These are phyloP conservation scores for Epipyxis sp. DNA, from an alignment of 108 stramenopile species.

Conservation along the genomic window DNA sequence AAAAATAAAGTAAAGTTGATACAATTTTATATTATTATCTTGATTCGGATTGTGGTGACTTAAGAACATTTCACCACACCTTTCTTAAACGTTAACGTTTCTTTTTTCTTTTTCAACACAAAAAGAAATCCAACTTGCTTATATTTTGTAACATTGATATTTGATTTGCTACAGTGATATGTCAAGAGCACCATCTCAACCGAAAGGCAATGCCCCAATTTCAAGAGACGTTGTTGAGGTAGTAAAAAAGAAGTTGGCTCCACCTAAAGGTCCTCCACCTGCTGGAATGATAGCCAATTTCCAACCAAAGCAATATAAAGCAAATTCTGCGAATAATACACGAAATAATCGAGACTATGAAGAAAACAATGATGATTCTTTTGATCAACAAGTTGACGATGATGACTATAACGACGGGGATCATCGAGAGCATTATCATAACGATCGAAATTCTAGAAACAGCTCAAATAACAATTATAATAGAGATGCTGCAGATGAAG, in stretches of 20 bases:
- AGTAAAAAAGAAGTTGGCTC: neutral
- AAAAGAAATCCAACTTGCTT: too few species aligned
- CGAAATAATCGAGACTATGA: neutral
- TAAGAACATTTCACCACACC: too few species aligned
- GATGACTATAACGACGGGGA: neutral
- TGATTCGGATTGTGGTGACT: too few species aligned
- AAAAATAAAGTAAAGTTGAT: too few species aligned
- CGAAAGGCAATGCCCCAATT: neutral
- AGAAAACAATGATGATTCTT: neutral
- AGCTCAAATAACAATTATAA: too few species aligned
- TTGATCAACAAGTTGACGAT: neutral
- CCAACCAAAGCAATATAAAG: neutral
- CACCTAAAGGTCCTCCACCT: neutral
- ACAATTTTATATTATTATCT: too few species aligned
- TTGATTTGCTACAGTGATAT: too few species aligned
- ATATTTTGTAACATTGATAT: too few species aligned
- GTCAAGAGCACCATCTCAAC: neutral
- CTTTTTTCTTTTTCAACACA: too few species aligned
- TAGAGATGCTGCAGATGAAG: too few species aligned
- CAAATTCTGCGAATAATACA: neutral
- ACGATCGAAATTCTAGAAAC: neutral
- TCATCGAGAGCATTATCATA: neutral
- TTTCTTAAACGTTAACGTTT: too few species aligned
- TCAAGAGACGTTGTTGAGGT: neutral
- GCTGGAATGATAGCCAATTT: constrained; percentile 13